These are phyloP conservation scores for Phytophthora megakarya DNA, from an alignment of 352 stramenopile genomes.

Conservation along the genomic window DNA sequence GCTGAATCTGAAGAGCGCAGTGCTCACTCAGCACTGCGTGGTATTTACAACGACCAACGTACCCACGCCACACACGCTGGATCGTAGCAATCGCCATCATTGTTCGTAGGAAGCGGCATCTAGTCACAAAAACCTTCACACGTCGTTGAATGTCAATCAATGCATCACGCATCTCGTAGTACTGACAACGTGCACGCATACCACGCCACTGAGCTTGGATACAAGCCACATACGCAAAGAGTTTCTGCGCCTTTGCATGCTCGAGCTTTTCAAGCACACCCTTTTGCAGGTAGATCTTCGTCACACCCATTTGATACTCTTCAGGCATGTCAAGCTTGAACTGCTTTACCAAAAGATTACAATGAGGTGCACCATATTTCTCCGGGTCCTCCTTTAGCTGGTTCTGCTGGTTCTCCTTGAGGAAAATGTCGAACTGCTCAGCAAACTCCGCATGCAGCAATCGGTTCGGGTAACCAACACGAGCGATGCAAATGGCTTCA, in stretches of 20 bases:
- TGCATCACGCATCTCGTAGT: constrained; percentile 39
- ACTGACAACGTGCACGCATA: constrained; percentile 41
- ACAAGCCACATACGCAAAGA: constrained; percentile 62
- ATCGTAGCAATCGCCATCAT: constrained; percentile 29
- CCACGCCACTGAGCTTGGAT: constrained; percentile 75
- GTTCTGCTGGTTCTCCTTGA: constrained; percentile 45
- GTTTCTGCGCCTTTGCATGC: constrained; percentile 60
- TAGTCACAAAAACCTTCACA: constrained; percentile 50
- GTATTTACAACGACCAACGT: constrained; percentile 45
- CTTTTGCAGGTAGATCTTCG: constrained; percentile 89
- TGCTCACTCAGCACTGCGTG: constrained; percentile 37
- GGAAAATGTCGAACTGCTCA: constrained; percentile 71
- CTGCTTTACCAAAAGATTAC: constrained; percentile 55
- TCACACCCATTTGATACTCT: constrained; percentile 83
- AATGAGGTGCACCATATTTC: constrained; percentile 39
- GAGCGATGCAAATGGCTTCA: constrained; percentile 78
- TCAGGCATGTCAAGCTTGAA: constrained; percentile 66
- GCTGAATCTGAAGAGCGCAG: constrained; percentile 49
- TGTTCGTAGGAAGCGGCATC: constrained; percentile 40
- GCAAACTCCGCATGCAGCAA: constrained; percentile 80
- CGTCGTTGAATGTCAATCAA: constrained; percentile 56
- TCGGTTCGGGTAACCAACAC: constrained; percentile 77
- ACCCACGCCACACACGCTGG: constrained; percentile 49
- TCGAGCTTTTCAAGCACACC: constrained; percentile 79
- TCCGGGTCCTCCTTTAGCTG: constrained; percentile 36